Percentiles rank a stretch among this genome's conserved stretches.
These are phyloP conservation scores for Barnettozyma botsteinii DNA, from an alignment of 805 yeast species.

Conservation along the genomic window DNA sequence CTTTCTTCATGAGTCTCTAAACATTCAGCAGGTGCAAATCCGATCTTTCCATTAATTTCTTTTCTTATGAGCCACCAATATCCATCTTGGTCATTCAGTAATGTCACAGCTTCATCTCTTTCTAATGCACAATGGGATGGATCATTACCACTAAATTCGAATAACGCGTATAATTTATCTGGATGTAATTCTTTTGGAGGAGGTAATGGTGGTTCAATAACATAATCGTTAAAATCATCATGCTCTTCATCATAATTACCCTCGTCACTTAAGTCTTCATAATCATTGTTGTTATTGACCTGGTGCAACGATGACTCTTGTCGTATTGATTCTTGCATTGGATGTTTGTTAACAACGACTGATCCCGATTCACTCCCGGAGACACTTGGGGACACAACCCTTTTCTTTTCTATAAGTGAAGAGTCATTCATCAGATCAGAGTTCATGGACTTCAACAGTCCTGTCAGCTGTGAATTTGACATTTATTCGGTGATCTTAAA, in stretches of 20 bases:
- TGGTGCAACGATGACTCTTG: neutral
- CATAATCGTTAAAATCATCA: conserved; percentile 39
- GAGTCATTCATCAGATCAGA: conserved; percentile 19
- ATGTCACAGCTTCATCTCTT: conserved; percentile 75
- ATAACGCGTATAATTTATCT: conserved; percentile 75
- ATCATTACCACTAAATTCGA: conserved; percentile 87
- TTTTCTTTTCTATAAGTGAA: conserved; percentile 17
- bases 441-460: conserved; percentile 16
- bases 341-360: conserved; percentile 14
- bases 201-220: conserved; percentile 32
- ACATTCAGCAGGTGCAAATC: conserved; percentile 96
- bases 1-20: conserved; percentile 89
- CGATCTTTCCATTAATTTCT: conserved; percentile 60
- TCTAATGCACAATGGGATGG: conserved; percentile 80
- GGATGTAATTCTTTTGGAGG: conserved; percentile 84
- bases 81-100: conserved; percentile 83
- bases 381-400: conserved; percentile 18
- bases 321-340: neutral
- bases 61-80: conserved; percentile 93
- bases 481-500: conserved; percentile 2
- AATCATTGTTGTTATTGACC: conserved; percentile 12
- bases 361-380: conserved; percentile 19
- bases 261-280: conserved; percentile 20
- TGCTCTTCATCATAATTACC: conserved; percentile 30
- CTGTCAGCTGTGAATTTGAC: conserved; percentile 18